Evolutionary conservation across 164 flowering plant species (phyloP).

Genomic region (Echeveria elegans): DNA sequence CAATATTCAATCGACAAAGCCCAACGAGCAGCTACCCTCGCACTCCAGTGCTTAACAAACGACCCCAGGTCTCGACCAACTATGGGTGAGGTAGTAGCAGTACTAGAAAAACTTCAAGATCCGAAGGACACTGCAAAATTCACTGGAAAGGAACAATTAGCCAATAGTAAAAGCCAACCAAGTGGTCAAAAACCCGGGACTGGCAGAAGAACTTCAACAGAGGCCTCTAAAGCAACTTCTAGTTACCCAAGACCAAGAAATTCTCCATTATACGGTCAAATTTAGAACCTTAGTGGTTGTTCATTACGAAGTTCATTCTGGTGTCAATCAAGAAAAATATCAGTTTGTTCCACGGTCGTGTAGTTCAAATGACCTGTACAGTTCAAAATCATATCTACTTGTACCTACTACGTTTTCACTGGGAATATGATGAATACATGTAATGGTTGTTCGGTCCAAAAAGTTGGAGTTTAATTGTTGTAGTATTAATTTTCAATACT

Average conservation of each 20-base stretch:
- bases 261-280: conserved; percentile 24
- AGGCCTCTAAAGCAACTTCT: conserved; percentile 5
- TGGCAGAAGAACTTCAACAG: conserved; percentile 2
- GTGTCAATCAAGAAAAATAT: background rate
- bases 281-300: background rate
- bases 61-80: conserved; percentile 27
- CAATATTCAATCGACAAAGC: conserved; percentile 24
- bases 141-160: conserved; percentile 14
- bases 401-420: background rate
- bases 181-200: conserved; percentile 12
- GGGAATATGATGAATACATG: too few species aligned
- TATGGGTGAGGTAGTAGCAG: conserved; percentile 31
- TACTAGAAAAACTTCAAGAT: conserved; percentile 27
- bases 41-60: conserved; percentile 24
- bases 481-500: background rate
- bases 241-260: conserved; percentile 24
- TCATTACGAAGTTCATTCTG: background rate
- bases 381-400: background rate
- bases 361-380: background rate
- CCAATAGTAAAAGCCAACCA: conserved; percentile 13
- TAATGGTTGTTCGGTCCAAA: background rate
- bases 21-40: conserved; percentile 29
- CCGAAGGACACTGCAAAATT: conserved; percentile 9
- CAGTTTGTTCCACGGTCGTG: background rate
- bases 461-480: background rate